These are phyloP conservation scores for Gracilariopsis chorda DNA, from an alignment of 23 red algal species.

Conservation along the genomic window DNA sequence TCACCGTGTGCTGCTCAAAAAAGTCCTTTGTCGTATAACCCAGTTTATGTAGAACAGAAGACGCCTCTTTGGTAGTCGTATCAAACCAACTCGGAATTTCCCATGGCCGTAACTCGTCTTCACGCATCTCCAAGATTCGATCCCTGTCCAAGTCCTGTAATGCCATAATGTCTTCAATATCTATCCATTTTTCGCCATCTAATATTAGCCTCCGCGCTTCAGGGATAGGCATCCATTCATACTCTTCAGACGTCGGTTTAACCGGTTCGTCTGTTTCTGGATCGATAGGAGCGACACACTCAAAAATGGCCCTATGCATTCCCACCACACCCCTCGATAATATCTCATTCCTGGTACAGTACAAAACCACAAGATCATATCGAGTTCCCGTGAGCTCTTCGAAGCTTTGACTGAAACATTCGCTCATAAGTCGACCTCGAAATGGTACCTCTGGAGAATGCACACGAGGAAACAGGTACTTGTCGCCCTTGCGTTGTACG, in stretches of 20 bases:
- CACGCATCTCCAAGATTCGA: too few species aligned
- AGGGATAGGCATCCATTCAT: neutral
- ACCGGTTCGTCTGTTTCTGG: neutral
- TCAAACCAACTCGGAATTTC: too few species aligned
- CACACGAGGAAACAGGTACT: neutral
- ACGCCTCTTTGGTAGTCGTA: too few species aligned
- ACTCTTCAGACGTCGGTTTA: neutral
- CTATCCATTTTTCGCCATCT: too few species aligned
- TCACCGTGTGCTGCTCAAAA: too few species aligned
- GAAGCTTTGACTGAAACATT: neutral
- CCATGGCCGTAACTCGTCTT: too few species aligned
- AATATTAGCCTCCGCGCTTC: too few species aligned
- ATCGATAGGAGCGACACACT: neutral
- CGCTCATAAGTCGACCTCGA: neutral
- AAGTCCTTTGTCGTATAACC: too few species aligned
- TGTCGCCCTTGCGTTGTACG: neutral
- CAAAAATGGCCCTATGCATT: neutral
- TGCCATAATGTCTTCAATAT: too few species aligned
- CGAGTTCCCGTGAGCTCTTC: neutral
- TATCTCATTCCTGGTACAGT: neutral
- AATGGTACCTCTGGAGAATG: neutral
- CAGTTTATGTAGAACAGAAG: too few species aligned
- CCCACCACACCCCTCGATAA: neutral
- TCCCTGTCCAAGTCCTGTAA: too few species aligned
- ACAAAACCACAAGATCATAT: neutral